These are phyloP conservation scores for Candolleomyces efflorescens DNA, from an alignment of 768 basidiomycete genomes.

Conservation along the genomic window DNA sequence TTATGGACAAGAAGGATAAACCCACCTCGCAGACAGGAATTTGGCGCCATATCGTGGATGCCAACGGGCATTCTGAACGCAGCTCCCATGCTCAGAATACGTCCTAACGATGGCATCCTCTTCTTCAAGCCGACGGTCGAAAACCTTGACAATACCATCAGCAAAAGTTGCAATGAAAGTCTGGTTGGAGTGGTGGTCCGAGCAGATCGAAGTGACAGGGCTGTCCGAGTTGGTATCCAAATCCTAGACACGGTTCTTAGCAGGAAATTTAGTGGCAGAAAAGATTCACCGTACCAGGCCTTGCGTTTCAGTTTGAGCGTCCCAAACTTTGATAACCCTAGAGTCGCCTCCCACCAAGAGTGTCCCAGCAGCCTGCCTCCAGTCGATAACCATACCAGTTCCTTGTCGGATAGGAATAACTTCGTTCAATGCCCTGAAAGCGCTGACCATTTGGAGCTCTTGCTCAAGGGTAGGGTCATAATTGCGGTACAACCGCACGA, in stretches of 20 bases:
- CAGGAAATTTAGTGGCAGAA: background rate
- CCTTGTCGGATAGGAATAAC: slow-evolving; percentile 71
- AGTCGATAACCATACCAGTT: slow-evolving; percentile 83
- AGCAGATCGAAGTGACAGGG: slow-evolving; percentile 80
- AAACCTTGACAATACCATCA: slow-evolving; percentile 85
- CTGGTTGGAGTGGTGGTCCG: slow-evolving; percentile 70
- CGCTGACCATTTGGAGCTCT: slow-evolving; percentile 86
- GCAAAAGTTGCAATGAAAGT: slow-evolving; percentile 90
- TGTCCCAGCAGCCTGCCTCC: slow-evolving; percentile 86
- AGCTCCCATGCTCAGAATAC: slow-evolving; percentile 73
- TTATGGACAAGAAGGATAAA: background rate
- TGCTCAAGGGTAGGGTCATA: slow-evolving; percentile 75
- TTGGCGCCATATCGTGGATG: slow-evolving; percentile 66
- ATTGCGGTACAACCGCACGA: slow-evolving; percentile 88
- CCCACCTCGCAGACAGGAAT: slow-evolving; percentile 83
- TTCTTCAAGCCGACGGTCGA: slow-evolving; percentile 84
- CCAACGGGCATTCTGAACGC: slow-evolving; percentile 90
- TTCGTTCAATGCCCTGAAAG: slow-evolving; percentile 86
- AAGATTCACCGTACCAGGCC: slow-evolving; percentile 50
- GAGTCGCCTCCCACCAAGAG: slow-evolving; percentile 92
- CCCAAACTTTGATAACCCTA: slow-evolving; percentile 87
- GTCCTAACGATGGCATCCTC: slow-evolving; percentile 79
- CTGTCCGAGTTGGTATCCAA: slow-evolving; percentile 87
- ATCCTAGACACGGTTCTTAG: slow-evolving; percentile 47
- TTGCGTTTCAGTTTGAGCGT: slow-evolving; percentile 84